phyloP scores from a whole-genome alignment of 1,284 basidiomycete species.

The Trichosporon coremiiforme region DNA sequence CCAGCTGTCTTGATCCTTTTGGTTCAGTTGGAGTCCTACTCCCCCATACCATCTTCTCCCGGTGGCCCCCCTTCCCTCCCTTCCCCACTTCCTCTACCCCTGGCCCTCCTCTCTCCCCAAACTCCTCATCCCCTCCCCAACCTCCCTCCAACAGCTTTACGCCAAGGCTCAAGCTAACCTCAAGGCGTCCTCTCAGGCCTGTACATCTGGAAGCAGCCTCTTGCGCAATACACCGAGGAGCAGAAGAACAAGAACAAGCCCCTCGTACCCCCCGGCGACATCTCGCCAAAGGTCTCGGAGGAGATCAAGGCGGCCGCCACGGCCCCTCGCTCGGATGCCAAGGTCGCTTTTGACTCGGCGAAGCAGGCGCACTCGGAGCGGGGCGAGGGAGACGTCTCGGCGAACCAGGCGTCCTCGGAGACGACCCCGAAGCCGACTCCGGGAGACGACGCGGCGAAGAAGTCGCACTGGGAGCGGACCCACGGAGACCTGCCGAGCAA shows the following conservation, averaged over 20 bases:
- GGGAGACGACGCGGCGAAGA: too few species aligned
- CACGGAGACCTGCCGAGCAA: too few species aligned
- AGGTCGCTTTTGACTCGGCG: too few species aligned
- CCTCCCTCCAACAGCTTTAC: too few species aligned
- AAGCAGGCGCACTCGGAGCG: too few species aligned
- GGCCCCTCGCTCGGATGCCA: not conserved
- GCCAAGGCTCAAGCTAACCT: too few species aligned
- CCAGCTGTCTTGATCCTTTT: too few species aligned
- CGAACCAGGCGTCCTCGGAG: too few species aligned
- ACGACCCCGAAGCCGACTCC: too few species aligned
- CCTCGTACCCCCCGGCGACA: not conserved
- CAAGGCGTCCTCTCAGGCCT: slow-evolving; percentile 43
- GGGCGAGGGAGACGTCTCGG: not conserved
- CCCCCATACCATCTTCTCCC: not conserved
- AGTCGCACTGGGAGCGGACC: too few species aligned
- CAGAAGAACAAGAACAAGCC: not conserved
- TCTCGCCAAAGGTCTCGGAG: not conserved
- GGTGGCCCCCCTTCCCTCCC: not conserved
- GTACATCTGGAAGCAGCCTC: slow-evolving; percentile 44
- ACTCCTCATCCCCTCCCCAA: too few species aligned
- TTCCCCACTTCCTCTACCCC: not conserved
- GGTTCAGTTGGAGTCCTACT: not conserved
- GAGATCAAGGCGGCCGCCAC: not conserved
- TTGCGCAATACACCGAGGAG: slow-evolving; percentile 35
- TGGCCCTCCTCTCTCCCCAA: not conserved